These are phyloP conservation scores for Lathyrus aphaca DNA, from an alignment of 306 rosid genomes.

Conservation along the genomic window DNA sequence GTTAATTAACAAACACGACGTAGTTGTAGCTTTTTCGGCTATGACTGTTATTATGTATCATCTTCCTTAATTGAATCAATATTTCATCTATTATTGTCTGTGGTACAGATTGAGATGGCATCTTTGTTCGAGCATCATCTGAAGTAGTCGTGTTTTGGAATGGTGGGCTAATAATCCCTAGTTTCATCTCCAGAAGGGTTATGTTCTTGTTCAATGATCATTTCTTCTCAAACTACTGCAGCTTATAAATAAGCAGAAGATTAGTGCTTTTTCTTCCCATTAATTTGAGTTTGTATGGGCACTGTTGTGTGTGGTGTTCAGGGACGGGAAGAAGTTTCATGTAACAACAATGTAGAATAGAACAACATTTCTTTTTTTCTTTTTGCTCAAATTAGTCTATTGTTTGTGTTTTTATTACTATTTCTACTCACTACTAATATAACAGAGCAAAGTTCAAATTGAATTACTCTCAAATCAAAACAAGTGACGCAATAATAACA, in stretches of 20 bases:
- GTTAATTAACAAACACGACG: background rate
- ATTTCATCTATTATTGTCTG: slow-evolving; percentile 24
- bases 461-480: background rate
- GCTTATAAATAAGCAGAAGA: slow-evolving; percentile 12
- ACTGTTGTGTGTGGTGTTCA: slow-evolving; percentile 6
- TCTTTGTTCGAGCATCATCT: slow-evolving; percentile 85
- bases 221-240: background rate
- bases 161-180: background rate
- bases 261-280: background rate
- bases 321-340: background rate
- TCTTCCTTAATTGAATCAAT: slow-evolving; percentile 2
- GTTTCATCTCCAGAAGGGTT: slow-evolving; percentile 7
- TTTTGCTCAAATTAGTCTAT: no score
- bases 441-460: background rate
- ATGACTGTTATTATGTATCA: background rate
- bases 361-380: no score
- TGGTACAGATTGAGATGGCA: slow-evolving; percentile 92
- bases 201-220: slow-evolving; percentile 4
- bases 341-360: background rate
- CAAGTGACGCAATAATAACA: no score
- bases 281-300: slow-evolving; percentile 8
- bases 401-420: background rate
- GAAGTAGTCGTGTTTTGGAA: slow-evolving; percentile 47
- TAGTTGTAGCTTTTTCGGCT: background rate
- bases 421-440: no score